Evolutionary conservation across 306 rosid genomes (phyloP).

Genomic region (Castanea sativa): DNA sequence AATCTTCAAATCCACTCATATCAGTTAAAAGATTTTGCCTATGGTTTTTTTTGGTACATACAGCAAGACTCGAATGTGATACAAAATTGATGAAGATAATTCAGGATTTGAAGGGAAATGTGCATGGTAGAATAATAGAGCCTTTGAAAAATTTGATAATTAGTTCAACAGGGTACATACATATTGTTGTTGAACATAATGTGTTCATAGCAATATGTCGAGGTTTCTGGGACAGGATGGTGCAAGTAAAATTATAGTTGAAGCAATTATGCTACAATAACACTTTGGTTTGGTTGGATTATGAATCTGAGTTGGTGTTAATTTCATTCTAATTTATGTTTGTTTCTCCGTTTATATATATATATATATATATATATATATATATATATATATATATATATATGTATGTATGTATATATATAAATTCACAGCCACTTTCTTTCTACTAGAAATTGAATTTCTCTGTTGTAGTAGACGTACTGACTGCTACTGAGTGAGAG

Average conservation of each 20-base stretch:
- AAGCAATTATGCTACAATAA: neutral
- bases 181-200: constrained; percentile 19
- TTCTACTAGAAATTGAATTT: neutral
- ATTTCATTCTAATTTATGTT: neutral
- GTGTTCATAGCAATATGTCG: constrained; percentile 28
- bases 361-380: constrained; percentile 19
- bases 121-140: constrained; percentile 18
- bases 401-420: constrained; percentile 19
- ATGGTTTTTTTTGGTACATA: neutral
- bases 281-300: neutral
- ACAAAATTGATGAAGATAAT: constrained; percentile 40
- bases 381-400: constrained; percentile 16
- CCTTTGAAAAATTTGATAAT: constrained; percentile 23
- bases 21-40: too few species aligned
- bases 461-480: neutral
- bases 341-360: neutral
- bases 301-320: neutral
- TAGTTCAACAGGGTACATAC: constrained; percentile 17
- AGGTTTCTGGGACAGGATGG: constrained; percentile 36
- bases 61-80: constrained; percentile 25
- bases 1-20: neutral
- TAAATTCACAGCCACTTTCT: neutral
- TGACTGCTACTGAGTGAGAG: neutral
- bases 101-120: constrained; percentile 17
- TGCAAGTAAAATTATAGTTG: constrained; percentile 16